Percentiles rank a stretch among this genome's conserved stretches.
Conservation (phyloP, 768 basidiomycete genomes). For the Mycena maculata region DNA sequence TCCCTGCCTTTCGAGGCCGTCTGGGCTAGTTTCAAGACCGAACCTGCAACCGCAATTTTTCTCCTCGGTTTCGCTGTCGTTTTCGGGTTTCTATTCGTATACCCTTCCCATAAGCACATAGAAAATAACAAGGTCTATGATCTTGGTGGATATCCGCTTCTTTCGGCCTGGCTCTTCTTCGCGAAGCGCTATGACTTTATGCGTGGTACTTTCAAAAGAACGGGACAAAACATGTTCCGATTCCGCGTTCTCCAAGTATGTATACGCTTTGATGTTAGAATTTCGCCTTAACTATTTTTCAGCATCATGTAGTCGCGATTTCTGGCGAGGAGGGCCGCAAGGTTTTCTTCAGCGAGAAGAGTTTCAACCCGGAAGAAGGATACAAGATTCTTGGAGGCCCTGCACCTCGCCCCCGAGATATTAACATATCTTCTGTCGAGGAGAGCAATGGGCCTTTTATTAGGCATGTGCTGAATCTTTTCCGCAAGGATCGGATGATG, state of each 20-base stretch:
- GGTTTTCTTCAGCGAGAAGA: constrained; percentile 39
- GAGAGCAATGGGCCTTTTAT: background rate
- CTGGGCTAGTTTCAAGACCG: background rate
- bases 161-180: constrained; percentile 49
- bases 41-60: background rate
- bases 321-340: constrained; percentile 40
- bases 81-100: background rate
- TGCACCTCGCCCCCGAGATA: constrained; percentile 34
- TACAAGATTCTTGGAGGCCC: constrained; percentile 40
- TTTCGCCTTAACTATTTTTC: background rate
- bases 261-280: background rate
- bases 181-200: constrained; percentile 45
- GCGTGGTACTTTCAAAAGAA: constrained; percentile 38
- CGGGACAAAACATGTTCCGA: constrained; percentile 40
- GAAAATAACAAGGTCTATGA: constrained; percentile 21
- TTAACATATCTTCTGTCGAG: constrained; percentile 28
- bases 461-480: constrained; percentile 19
- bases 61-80: background rate
- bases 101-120: background rate
- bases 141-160: constrained; percentile 41
- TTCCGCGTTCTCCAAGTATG: constrained; percentile 46
- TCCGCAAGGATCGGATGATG: constrained; percentile 20
- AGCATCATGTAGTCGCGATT: constrained; percentile 41
- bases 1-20: background rate
- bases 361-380: constrained; percentile 35